Evolutionary conservation across 2,329 filamentous ascomycete species (phyloP).

Genomic region (Nemania sp.): DNA sequence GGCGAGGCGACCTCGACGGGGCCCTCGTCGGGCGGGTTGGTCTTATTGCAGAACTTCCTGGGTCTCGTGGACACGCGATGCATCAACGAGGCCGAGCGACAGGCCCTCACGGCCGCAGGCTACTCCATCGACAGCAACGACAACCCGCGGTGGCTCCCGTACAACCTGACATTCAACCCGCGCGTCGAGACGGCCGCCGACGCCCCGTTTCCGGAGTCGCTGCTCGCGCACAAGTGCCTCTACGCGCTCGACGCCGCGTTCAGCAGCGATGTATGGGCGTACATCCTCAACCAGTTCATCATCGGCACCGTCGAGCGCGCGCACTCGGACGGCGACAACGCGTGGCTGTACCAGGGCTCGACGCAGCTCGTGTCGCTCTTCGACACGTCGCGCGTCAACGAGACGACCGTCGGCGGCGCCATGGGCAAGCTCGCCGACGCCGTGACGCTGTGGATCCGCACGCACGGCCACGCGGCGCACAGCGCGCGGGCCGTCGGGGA

Average conservation of each 20-base stretch:
- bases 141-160: slow-evolving; percentile 5
- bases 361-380: slow-evolving; percentile 13
- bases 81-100: not conserved
- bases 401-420: not conserved
- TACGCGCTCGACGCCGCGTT: slow-evolving; percentile 1
- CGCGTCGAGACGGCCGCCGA: not conserved
- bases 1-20: not conserved
- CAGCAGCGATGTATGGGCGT: slow-evolving; percentile 3
- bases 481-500: not conserved
- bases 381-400: not conserved
- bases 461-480: slow-evolving; percentile 4
- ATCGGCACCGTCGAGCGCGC: slow-evolving; percentile 2
- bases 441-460: slow-evolving; percentile 5
- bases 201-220: slow-evolving; percentile 7
- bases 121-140: not conserved
- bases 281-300: slow-evolving; percentile 6
- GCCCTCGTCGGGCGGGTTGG: not conserved
- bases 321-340: not conserved
- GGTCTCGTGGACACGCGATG: not conserved
- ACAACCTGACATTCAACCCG: slow-evolving; percentile 8
- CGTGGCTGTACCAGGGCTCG: not conserved
- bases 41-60: not conserved
- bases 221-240: slow-evolving; percentile 5
- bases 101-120: slow-evolving; percentile 1
- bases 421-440: slow-evolving; percentile 1